A percentile compares a stretch with the other conserved stretches of the same genome.
These are phyloP conservation scores for Vaccinium vitisidaea DNA, from an alignment of 148 eudicot genomes.

Conservation along the genomic window DNA sequence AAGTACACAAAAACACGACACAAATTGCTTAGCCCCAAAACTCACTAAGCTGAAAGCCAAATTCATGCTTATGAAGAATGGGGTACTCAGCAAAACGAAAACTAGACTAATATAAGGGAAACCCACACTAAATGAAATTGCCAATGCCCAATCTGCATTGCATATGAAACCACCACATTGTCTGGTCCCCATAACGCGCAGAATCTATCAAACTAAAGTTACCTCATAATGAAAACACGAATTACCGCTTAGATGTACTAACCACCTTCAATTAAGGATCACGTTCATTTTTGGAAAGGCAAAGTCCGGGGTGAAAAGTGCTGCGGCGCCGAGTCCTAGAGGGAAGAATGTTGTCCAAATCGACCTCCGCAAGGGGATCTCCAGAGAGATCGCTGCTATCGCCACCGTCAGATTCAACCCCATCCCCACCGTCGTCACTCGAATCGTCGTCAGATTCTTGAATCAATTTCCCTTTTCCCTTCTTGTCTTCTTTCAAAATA, in stretches of 20 bases:
- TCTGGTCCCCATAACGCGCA: background rate
- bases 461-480: slow-evolving; percentile 40
- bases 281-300: slow-evolving; percentile 37
- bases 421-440: slow-evolving; percentile 30
- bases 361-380: slow-evolving; percentile 83
- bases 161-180: background rate
- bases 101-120: background rate
- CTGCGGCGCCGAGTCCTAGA: slow-evolving; percentile 63
- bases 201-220: slow-evolving; percentile 1
- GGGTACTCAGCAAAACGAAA: background rate
- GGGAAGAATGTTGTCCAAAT: slow-evolving; percentile 78
- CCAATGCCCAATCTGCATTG: background rate
- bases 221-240: background rate
- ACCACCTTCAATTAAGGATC: slow-evolving; percentile 34
- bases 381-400: slow-evolving; percentile 55
- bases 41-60: background rate
- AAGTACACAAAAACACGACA: background rate
- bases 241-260: background rate
- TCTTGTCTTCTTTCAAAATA: slow-evolving; percentile 53
- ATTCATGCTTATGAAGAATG: background rate
- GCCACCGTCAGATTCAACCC: slow-evolving; percentile 32
- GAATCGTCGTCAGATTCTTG: slow-evolving; percentile 31
- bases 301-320: slow-evolving; percentile 33
- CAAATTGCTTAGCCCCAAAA: background rate
- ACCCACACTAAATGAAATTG: background rate